Percentiles rank a stretch among this genome's conserved stretches.
Evolutionary conservation across 192 early-diverging fungal genomes (phyloP).

Genomic region (Gonapodya prolifera): DNA sequence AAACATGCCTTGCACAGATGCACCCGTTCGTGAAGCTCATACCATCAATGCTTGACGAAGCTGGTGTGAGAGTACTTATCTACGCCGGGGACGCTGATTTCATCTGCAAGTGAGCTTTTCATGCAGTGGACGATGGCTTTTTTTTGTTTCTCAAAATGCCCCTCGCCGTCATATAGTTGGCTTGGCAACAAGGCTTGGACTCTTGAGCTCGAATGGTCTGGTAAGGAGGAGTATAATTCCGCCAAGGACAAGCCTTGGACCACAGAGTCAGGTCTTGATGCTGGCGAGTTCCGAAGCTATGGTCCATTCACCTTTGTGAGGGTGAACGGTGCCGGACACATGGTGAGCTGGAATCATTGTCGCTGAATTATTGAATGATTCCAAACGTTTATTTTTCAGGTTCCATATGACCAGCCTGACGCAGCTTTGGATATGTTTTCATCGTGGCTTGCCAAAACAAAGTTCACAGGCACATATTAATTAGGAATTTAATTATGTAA

Average conservation of each 20-base stretch:
- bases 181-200: slow-evolving; percentile 87
- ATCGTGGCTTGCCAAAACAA: slow-evolving; percentile 5
- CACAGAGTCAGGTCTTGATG: slow-evolving; percentile 25
- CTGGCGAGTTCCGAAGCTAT: slow-evolving; percentile 54
- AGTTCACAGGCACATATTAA: too few relatives aligned
- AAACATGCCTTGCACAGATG: slow-evolving; percentile 8
- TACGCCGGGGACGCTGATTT: slow-evolving; percentile 91
- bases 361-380: too few relatives aligned
- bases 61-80: slow-evolving; percentile 66
- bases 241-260: slow-evolving; percentile 63
- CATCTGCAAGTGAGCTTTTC: slow-evolving; percentile 77
- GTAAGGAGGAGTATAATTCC: slow-evolving; percentile 50
- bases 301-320: slow-evolving; percentile 74
- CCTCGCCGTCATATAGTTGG: slow-evolving; percentile 14
- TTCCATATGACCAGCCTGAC: slow-evolving; percentile 30
- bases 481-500: too few relatives aligned
- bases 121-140: neutral
- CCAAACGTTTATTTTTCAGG: too few relatives aligned
- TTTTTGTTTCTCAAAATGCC: neutral
- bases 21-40: slow-evolving; percentile 24
- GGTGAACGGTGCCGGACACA: slow-evolving; percentile 77
- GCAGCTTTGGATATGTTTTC: slow-evolving; percentile 19
- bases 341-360: slow-evolving; percentile 27
- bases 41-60: slow-evolving; percentile 49
- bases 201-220: slow-evolving; percentile 70